phyloP scores from a whole-genome alignment of 306 rosid species.

The Crataegus laevigata region DNA sequence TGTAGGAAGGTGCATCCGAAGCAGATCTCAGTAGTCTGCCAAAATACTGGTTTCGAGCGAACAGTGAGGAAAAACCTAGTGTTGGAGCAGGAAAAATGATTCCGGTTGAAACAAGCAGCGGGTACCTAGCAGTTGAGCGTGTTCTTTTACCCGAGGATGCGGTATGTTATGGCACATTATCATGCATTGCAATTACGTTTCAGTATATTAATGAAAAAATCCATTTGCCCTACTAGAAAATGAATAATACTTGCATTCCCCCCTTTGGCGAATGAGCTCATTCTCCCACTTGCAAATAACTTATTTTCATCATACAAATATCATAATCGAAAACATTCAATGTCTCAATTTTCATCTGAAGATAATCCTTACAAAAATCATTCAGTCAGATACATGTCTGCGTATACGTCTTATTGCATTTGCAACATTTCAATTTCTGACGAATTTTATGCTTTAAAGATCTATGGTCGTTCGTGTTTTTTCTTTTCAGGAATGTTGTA shows the following conservation, averaged over 20 bases:
- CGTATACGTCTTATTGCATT: not conserved
- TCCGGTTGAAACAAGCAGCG: slow-evolving; percentile 61
- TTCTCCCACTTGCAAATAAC: too few relatives aligned
- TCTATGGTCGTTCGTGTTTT: slow-evolving; percentile 1
- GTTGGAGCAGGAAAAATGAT: slow-evolving; percentile 85
- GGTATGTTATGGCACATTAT: slow-evolving; percentile 36
- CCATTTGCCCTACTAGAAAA: not conserved
- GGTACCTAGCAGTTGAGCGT: slow-evolving; percentile 55
- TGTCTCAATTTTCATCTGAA: too few relatives aligned
- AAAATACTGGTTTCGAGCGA: slow-evolving; percentile 52
- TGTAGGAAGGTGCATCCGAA: slow-evolving; percentile 89
- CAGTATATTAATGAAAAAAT: not conserved
- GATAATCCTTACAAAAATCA: too few relatives aligned
- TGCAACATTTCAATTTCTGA: not conserved
- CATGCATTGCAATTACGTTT: not conserved
- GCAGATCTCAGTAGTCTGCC: slow-evolving; percentile 82
- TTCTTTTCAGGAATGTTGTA: slow-evolving; percentile 79
- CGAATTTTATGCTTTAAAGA: not conserved
- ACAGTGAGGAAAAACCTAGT: slow-evolving; percentile 42
- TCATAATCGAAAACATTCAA: too few relatives aligned
- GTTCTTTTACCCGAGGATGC: slow-evolving; percentile 77
- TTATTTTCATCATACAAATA: too few relatives aligned
- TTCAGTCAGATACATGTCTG: too few relatives aligned
- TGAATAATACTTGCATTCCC: too few relatives aligned
- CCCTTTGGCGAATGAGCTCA: too few relatives aligned